A percentile compares a stretch with the other conserved stretches of the same genome.
Conservation (phyloP, 2,329 filamentous ascomycete species). For the Fusarium anthophilum region DNA sequence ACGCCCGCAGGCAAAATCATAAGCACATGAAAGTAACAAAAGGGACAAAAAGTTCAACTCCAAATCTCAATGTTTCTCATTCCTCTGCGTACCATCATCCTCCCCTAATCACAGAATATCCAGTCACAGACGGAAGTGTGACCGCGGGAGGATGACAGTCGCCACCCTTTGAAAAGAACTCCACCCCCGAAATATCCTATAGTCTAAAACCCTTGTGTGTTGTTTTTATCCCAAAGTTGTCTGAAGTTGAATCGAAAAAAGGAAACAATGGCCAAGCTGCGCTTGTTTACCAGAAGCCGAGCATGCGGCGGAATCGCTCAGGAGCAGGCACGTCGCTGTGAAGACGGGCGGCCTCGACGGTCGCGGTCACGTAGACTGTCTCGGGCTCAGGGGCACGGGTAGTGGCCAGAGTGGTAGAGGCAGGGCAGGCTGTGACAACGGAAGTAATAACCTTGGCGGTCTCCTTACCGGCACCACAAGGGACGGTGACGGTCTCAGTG, state of each 20-base stretch:
- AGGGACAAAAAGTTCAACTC: slow-evolving; percentile 28
- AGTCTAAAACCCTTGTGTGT: not conserved
- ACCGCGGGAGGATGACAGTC: not conserved
- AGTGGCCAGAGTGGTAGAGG: slow-evolving; percentile 38
- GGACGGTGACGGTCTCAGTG: slow-evolving; percentile 22
- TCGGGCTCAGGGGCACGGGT: slow-evolving; percentile 30
- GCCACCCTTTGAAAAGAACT: slow-evolving; percentile 9
- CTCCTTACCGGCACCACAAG: slow-evolving; percentile 6
- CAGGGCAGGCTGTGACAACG: slow-evolving; percentile 27
- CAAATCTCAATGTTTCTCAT: slow-evolving; percentile 25
- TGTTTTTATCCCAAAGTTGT: not conserved
- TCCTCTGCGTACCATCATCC: not conserved
- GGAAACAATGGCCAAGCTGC: not conserved
- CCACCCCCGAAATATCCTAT: not conserved
- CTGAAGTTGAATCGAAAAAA: slow-evolving; percentile 12
- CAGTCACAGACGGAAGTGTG: slow-evolving; percentile 23
- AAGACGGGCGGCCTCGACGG: slow-evolving; percentile 21
- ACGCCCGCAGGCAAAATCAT: slow-evolving; percentile 29
- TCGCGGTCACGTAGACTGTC: slow-evolving; percentile 41
- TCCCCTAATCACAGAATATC: not conserved
- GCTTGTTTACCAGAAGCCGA: slow-evolving; percentile 27
- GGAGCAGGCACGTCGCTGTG: slow-evolving; percentile 15
- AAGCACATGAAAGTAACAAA: slow-evolving; percentile 35
- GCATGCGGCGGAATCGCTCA: slow-evolving; percentile 34
- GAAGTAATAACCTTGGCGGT: slow-evolving; percentile 30